These are phyloP conservation scores for Rhizopus delemar DNA, from an alignment of 371 early-diverging fungal genomes.

Conservation along the genomic window DNA sequence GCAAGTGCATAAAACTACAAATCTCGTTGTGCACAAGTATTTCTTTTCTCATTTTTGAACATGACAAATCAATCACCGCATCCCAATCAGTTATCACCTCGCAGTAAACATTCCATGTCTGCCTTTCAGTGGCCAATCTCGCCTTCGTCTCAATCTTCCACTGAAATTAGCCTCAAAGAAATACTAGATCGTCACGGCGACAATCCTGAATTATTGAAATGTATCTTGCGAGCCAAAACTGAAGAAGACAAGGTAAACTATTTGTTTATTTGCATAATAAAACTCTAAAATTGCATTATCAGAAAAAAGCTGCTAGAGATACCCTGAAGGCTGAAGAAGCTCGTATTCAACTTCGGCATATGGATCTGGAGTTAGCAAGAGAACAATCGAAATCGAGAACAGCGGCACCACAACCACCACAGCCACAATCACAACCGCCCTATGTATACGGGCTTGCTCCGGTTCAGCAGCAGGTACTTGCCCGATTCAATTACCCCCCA, in stretches of 20 bases:
- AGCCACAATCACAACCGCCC: neutral
- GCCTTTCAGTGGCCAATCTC: slow-evolving; percentile 47
- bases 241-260: slow-evolving; percentile 55
- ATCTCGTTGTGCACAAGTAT: too few species aligned
- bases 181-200: slow-evolving; percentile 42
- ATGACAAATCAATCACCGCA: slow-evolving; percentile 31
- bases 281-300: neutral
- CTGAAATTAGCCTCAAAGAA: slow-evolving; percentile 41
- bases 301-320: slow-evolving; percentile 48
- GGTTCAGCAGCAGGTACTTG: slow-evolving; percentile 41
- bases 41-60: too few species aligned
- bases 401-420: neutral
- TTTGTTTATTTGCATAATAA: neutral
- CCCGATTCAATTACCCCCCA: slow-evolving; percentile 28
- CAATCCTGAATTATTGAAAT: slow-evolving; percentile 42
- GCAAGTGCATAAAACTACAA: too few species aligned
- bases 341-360: slow-evolving; percentile 37
- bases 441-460: slow-evolving; percentile 29
- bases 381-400: slow-evolving; percentile 31
- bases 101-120: slow-evolving; percentile 21
- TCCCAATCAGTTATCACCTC: slow-evolving; percentile 24
- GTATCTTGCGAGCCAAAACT: slow-evolving; percentile 43
- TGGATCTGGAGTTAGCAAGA: slow-evolving; percentile 41
- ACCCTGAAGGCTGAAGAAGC: slow-evolving; percentile 42
- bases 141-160: slow-evolving; percentile 3